phyloP scores from a whole-genome alignment of 2,329 filamentous ascomycete genomes.

The Paramyrothecium roridum region DNA sequence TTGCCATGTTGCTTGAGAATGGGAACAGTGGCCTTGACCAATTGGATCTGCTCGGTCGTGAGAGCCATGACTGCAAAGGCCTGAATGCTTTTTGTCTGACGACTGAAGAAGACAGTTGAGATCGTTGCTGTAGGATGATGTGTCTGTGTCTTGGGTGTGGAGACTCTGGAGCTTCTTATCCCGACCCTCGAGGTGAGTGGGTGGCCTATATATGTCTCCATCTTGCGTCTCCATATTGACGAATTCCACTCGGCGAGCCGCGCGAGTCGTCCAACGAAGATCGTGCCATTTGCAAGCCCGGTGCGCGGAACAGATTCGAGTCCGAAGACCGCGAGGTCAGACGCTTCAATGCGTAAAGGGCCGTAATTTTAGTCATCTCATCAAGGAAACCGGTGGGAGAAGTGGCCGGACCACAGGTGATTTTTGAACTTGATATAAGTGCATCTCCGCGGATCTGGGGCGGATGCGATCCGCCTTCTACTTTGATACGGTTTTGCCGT shows the following conservation, averaged over 20 bases:
- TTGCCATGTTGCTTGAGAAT: slow-evolving; percentile 66
- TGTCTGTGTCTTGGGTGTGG: neutral
- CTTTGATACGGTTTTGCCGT: neutral
- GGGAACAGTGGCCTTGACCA: slow-evolving; percentile 76
- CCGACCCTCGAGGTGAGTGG: neutral
- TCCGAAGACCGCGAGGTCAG: neutral
- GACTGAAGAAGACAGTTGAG: too few relatives aligned
- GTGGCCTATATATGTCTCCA: neutral
- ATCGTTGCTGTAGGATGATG: too few relatives aligned
- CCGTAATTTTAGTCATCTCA: too few relatives aligned
- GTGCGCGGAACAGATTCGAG: neutral
- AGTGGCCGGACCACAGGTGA: neutral
- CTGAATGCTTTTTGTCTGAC: too few relatives aligned
- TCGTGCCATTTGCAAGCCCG: neutral
- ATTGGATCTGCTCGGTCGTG: slow-evolving; percentile 61
- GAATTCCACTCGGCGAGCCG: neutral
- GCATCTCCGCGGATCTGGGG: neutral
- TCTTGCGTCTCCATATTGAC: neutral
- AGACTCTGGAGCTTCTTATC: neutral
- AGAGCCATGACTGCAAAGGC: slow-evolving; percentile 40
- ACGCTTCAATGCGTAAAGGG: too few relatives aligned
- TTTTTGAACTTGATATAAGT: neutral
- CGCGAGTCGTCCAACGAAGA: neutral
- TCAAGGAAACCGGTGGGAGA: neutral
- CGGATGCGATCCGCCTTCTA: neutral